Evolutionary conservation across 106 monocot genomes (phyloP).

Genomic region (Dioscorea zingiberensis): DNA sequence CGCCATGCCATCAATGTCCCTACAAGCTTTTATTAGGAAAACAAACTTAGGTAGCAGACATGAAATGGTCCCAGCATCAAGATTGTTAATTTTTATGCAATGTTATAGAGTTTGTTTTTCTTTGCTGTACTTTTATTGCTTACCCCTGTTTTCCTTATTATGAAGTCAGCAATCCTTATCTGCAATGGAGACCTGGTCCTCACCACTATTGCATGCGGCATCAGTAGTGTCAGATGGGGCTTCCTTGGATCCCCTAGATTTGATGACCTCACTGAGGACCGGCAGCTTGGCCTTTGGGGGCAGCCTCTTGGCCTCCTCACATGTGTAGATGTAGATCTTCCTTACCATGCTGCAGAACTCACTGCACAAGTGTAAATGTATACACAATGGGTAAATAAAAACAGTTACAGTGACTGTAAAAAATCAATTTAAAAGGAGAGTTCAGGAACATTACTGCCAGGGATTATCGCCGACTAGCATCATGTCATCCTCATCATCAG

Average conservation of each 20-base stretch:
- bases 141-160: background rate
- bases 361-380: conserved; percentile 30
- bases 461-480: conserved; percentile 90
- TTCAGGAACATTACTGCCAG: conserved; percentile 57
- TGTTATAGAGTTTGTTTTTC: too few species aligned
- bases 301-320: conserved; percentile 61
- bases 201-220: background rate
- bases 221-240: background rate
- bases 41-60: too few species aligned
- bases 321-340: conserved; percentile 70
- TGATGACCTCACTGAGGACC: conserved; percentile 3
- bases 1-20: too few species aligned
- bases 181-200: conserved; percentile 13
- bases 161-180: conserved; percentile 20
- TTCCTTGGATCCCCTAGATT: conserved; percentile 1
- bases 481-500: conserved; percentile 88
- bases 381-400: background rate
- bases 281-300: conserved; percentile 44
- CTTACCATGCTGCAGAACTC: conserved; percentile 80
- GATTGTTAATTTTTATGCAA: too few species aligned
- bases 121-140: too few species aligned
- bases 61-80: too few species aligned
- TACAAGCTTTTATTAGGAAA: too few species aligned
- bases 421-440: background rate
- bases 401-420: background rate